phyloP scores from a whole-genome alignment of 2,329 filamentous ascomycete genomes.

The Domatiomyces catenatus region DNA sequence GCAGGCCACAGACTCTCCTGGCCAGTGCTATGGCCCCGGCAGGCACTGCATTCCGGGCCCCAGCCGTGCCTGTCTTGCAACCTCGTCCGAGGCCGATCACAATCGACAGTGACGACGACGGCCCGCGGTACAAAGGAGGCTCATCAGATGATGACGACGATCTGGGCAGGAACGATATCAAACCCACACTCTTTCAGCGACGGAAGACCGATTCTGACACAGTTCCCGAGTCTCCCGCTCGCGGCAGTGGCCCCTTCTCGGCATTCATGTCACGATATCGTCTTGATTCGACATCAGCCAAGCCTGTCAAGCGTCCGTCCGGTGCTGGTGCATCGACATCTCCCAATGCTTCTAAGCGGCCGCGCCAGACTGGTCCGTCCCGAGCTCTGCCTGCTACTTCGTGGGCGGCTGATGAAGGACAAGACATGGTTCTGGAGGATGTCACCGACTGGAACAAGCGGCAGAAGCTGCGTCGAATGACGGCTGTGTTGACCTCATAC shows the following conservation, averaged over 20 bases:
- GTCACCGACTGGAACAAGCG: constrained; percentile 36
- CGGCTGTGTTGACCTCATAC: constrained; percentile 31
- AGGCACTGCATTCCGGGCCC: constrained; percentile 54
- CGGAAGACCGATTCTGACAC: constrained; percentile 24
- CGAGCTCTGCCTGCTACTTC: constrained; percentile 29
- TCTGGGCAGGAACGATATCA: constrained; percentile 40
- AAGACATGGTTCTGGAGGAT: constrained; percentile 31
- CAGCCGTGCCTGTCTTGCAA: constrained; percentile 26
- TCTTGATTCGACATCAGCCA: constrained; percentile 1
- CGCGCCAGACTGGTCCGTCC: constrained; percentile 28
- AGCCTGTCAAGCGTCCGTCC: constrained; percentile 24
- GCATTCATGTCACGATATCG: constrained; percentile 1
- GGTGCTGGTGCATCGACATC: constrained; percentile 30
- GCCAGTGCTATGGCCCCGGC: constrained; percentile 57
- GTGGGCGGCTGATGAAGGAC: constrained; percentile 1
- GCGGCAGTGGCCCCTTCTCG: constrained; percentile 2
- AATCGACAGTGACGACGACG: constrained; percentile 40
- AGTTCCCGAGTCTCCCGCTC: constrained; percentile 26
- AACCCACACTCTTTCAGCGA: constrained; percentile 33
- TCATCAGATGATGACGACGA: constrained; percentile 45
- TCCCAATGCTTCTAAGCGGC: constrained; percentile 25
- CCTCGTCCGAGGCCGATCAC: constrained; percentile 28
- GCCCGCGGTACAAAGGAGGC: constrained; percentile 44
- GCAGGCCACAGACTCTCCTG: constrained; percentile 29
- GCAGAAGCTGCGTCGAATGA: constrained; percentile 38